Conservation (phyloP, 805 yeast species). For the Cyberlindnera saturnus region DNA sequence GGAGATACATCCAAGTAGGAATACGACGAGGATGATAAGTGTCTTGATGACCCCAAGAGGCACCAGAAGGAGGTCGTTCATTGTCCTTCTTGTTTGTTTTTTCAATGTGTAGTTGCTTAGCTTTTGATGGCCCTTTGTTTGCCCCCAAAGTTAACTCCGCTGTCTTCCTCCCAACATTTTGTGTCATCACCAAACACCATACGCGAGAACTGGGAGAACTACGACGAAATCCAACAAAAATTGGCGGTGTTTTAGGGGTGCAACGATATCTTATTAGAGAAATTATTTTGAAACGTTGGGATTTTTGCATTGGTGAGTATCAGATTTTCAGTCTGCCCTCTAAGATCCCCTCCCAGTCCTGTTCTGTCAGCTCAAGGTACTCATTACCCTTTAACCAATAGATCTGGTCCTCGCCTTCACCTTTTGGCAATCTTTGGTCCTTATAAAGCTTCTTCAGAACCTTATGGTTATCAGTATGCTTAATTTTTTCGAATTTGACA, state of each 20-base stretch:
- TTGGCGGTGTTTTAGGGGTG: too few relatives aligned
- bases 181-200: too few relatives aligned
- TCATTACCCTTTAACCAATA: constrained; percentile 60
- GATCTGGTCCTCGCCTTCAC: constrained; percentile 53
- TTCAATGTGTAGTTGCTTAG: too few relatives aligned
- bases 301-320: background rate
- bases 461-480: constrained; percentile 76
- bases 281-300: too few relatives aligned
- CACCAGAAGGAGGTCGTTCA: too few relatives aligned
- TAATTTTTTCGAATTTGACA: constrained; percentile 61
- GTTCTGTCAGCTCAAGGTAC: constrained; percentile 52
- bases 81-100: too few relatives aligned
- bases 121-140: too few relatives aligned
- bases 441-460: constrained; percentile 64
- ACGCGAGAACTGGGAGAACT: too few relatives aligned
- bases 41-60: constrained; percentile 12
- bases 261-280: too few relatives aligned
- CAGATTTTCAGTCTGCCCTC: constrained; percentile 16
- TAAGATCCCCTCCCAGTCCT: constrained; percentile 44
- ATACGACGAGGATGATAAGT: constrained; percentile 3
- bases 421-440: constrained; percentile 64
- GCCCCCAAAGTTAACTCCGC: too few relatives aligned
- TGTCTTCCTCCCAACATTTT: too few relatives aligned
- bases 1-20: constrained; percentile 33
- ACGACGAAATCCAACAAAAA: too few relatives aligned